Base-by-base conservation (phyloP, 2,329 filamentous ascomycete species). In the Clarireedia homoeocarpa region DNA sequence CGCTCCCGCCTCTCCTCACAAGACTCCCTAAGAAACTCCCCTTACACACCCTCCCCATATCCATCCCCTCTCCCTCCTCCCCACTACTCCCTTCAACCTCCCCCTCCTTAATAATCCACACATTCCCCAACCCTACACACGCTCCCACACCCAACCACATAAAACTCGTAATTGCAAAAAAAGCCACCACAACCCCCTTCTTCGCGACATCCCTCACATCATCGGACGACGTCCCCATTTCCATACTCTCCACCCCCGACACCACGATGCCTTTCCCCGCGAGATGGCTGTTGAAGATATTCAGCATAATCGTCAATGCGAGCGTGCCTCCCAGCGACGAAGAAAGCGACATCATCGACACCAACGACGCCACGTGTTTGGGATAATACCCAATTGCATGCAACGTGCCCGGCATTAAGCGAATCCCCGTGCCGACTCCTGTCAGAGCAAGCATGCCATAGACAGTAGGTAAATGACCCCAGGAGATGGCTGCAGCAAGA, bases 401-500 rank as follows among this genome's bases (percentile, higher is more conserved):
- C 0, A 88, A 74, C 0, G 78, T 57, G 56, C 69, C 65, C 5
- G 82, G 82, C 78, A 86, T 87, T 64, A 85, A 78, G n/a, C 83
- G 75, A 12, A 86, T 68, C 0, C 83, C 85, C 0, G 80, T 82
- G 0, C 85, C 85, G 0, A 75, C 76, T 1, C 85, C 85, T 0
- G 81, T 76, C 1, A 88, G 67, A 0, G 77, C 83, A 72, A 88
- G 82, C 77, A 88, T 86, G 26, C 79, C 83, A 61, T 81, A 85
- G 23, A 88, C 77, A 6, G 80, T 68, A 0, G 72, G 66, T 0
- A 72, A 70, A 49, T 80, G 70, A 1, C 77, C 74, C 0, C 68
- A 70, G 4, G 76, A 75, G 15, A 85, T 72, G 0, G 82, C 82
- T 69, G 76, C 82, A 0, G 78, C 76, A 3, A 88, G 69, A 6